These are phyloP conservation scores for Fusarium liriodendri DNA, from an alignment of 2,329 filamentous ascomycete species.

Conservation along the genomic window DNA sequence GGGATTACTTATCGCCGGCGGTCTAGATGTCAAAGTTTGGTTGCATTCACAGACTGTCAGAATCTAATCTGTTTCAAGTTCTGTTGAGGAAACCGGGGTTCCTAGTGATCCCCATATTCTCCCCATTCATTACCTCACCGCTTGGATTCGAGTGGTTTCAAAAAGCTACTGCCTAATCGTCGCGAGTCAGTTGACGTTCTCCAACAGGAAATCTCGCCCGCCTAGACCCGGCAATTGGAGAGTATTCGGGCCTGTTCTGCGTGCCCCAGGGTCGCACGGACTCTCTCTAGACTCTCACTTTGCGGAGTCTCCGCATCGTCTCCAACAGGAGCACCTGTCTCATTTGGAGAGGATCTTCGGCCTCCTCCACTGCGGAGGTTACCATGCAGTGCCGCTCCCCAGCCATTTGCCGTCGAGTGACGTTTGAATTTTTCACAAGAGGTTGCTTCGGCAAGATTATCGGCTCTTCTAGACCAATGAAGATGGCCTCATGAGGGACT, in stretches of 20 bases:
- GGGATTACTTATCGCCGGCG: background rate
- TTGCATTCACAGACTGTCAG: background rate
- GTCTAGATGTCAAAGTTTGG: background rate
- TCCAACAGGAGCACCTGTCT: conserved; percentile 20
- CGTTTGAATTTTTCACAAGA: conserved; percentile 24
- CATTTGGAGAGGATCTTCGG: background rate
- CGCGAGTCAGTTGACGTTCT: background rate
- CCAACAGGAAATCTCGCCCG: background rate
- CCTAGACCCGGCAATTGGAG: background rate
- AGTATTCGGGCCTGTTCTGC: background rate
- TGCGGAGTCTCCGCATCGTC: conserved; percentile 38
- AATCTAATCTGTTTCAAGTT: conserved; percentile 2
- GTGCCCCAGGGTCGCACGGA: conserved; percentile 11
- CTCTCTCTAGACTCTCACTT: background rate
- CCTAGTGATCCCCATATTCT: background rate
- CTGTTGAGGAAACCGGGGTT: background rate
- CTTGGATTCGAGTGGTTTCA: background rate
- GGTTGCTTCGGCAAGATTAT: background rate
- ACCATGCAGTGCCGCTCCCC: conserved; percentile 9
- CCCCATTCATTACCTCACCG: background rate
- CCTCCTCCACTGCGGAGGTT: conserved; percentile 6
- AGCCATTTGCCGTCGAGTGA: conserved; percentile 6
- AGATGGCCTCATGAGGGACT: background rate
- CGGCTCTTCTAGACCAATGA: conserved; percentile 12
- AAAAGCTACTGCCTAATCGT: background rate